A percentile compares a stretch with the other conserved stretches of the same genome.
phyloP scores from a whole-genome alignment of 805 yeast species.

The Suhomyces tanzawaensis region DNA sequence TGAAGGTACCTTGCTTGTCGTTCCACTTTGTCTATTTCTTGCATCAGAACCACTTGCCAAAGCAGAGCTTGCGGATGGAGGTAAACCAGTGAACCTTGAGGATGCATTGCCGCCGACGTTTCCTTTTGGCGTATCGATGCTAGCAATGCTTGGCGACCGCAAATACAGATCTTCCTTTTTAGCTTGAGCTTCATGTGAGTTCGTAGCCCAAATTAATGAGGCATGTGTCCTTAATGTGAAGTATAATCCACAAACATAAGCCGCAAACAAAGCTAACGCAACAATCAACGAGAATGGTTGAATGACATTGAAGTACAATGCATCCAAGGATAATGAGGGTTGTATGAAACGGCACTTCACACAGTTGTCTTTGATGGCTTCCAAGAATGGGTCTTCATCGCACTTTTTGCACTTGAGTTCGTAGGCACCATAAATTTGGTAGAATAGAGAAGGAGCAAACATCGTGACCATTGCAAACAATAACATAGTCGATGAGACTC shows the following conservation, averaged over 20 bases:
- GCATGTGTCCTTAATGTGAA: constrained; percentile 96
- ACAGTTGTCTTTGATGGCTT: constrained; percentile 41
- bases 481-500: constrained; percentile 95
- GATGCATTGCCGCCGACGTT: constrained; percentile 3
- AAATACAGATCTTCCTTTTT: constrained; percentile 19
- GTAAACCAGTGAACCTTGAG: constrained; percentile 9
- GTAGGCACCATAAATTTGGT: constrained; percentile 86
- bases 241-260: constrained; percentile 85
- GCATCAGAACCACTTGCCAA: constrained; percentile 1
- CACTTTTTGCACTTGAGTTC: constrained; percentile 71
- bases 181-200: constrained; percentile 31
- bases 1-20: constrained; percentile 1
- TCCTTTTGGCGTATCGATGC: constrained; percentile 23
- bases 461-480: constrained; percentile 86
- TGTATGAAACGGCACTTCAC: constrained; percentile 73
- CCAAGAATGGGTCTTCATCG: constrained; percentile 4
- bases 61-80: constrained; percentile 19
- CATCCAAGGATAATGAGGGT: constrained; percentile 69
- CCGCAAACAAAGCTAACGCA: constrained; percentile 74
- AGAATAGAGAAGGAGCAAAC: constrained; percentile 88
- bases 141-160: constrained; percentile 39
- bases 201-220: constrained; percentile 85
- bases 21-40: constrained; percentile 5
- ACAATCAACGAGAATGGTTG: constrained; percentile 82
- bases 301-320: constrained; percentile 62